Percentiles rank a stretch among this genome's conserved stretches.
Conservation (phyloP, 352 stramenopile species). For the Globisporangium polare region DNA sequence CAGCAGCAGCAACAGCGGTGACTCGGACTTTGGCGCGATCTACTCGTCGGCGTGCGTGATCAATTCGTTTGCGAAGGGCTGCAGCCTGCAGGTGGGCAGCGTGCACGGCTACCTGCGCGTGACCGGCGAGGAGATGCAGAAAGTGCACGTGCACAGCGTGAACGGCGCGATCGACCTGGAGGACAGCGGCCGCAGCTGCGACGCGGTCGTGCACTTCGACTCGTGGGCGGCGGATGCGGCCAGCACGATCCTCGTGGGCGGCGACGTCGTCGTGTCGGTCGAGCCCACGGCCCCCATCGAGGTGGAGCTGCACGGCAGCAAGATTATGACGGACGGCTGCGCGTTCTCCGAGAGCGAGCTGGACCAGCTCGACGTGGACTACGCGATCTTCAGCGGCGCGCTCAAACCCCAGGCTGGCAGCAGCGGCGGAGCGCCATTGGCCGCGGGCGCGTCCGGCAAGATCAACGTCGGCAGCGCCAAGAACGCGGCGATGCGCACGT, state of each 20-base stretch:
- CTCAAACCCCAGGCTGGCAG: slow-evolving; percentile 21
- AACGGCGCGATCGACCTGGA: slow-evolving; percentile 68
- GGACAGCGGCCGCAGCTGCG: slow-evolving; percentile 53
- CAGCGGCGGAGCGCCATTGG: neutral
- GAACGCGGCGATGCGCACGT: slow-evolving; percentile 65
- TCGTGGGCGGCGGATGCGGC: slow-evolving; percentile 39
- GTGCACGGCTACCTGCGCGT: slow-evolving; percentile 71
- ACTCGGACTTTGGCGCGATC: slow-evolving; percentile 65
- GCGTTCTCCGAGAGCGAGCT: slow-evolving; percentile 44
- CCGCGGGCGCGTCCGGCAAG: slow-evolving; percentile 46
- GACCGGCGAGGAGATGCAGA: slow-evolving; percentile 36
- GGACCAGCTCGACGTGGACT: slow-evolving; percentile 75
- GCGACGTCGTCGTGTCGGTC: slow-evolving; percentile 59
- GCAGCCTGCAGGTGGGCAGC: slow-evolving; percentile 48
- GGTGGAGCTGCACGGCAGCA: slow-evolving; percentile 61
- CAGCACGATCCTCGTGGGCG: slow-evolving; percentile 66
- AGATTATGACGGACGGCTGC: slow-evolving; percentile 41
- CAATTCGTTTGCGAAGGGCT: slow-evolving; percentile 29
- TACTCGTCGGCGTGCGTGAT: slow-evolving; percentile 57
- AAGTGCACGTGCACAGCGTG: slow-evolving; percentile 56
- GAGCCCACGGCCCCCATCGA: slow-evolving; percentile 49
- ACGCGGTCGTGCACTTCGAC: slow-evolving; percentile 70
- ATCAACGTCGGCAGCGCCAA: slow-evolving; percentile 76
- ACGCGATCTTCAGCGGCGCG: slow-evolving; percentile 59
- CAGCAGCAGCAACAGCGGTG: neutral